These are phyloP conservation scores for Achaetomium macrosporum DNA, from an alignment of 2,329 filamentous ascomycete genomes.

Conservation along the genomic window DNA sequence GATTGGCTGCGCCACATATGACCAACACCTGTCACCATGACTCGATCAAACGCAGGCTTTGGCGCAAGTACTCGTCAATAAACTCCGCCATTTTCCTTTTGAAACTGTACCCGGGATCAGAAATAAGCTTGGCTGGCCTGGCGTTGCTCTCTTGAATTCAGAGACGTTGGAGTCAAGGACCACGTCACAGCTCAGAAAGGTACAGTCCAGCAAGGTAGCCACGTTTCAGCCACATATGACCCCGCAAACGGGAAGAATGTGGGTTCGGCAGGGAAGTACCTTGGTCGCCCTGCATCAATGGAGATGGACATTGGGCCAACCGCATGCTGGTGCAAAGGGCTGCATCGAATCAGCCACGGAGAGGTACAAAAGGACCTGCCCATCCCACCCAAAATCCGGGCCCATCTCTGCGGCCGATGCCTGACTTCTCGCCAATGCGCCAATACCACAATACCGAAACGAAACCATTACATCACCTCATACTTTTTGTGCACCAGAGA, in stretches of 20 bases:
- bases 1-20: constrained; percentile 1
- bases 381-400: constrained; percentile 28
- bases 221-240: constrained; percentile 21
- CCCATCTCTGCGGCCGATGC: constrained; percentile 17
- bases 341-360: constrained; percentile 6
- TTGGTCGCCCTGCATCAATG: neutral
- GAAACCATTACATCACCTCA: constrained; percentile 17
- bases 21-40: neutral
- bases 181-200: too few relatives aligned
- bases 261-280: neutral
- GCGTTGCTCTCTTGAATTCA: too few relatives aligned
- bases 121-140: too few relatives aligned
- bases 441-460: neutral
- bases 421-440: constrained; percentile 1
- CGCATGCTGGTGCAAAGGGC: neutral
- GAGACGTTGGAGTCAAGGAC: too few relatives aligned
- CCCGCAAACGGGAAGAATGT: constrained; percentile 19
- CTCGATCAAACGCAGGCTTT: too few relatives aligned
- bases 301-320: constrained; percentile 4
- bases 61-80: too few relatives aligned
- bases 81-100: too few relatives aligned
- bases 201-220: neutral
- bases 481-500: neutral
- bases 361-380: constrained; percentile 33
- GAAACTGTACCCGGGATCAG: too few relatives aligned